These are phyloP conservation scores for Fusarium kyushuense DNA, from an alignment of 2,329 filamentous ascomycete genomes.

Conservation along the genomic window DNA sequence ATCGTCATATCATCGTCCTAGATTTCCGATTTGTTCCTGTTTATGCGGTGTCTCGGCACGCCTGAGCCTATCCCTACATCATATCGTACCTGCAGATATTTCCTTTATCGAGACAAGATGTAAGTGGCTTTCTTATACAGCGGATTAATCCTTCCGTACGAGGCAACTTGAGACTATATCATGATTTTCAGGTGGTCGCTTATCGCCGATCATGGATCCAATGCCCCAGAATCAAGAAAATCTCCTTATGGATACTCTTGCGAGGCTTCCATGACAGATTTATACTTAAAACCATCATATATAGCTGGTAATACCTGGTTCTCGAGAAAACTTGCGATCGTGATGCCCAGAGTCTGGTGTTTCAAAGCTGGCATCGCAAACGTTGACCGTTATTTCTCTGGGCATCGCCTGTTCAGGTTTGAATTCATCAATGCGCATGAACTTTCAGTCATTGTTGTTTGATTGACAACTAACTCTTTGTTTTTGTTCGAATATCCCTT, in stretches of 20 bases:
- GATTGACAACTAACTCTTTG: neutral
- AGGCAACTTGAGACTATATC: neutral
- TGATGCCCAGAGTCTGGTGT: slow-evolving; percentile 4
- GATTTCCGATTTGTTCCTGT: neutral
- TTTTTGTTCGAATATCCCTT: neutral
- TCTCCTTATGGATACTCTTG: neutral
- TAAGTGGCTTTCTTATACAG: neutral
- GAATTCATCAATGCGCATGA: neutral
- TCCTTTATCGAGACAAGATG: neutral
- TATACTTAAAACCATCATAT: too few relatives aligned
- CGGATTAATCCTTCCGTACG: neutral
- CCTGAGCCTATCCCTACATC: neutral
- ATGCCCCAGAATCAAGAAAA: neutral
- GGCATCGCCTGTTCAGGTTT: neutral
- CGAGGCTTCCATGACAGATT: neutral
- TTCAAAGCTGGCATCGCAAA: neutral
- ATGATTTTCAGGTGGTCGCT: neutral
- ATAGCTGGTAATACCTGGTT: neutral
- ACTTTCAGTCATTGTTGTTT: neutral
- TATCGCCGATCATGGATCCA: neutral
- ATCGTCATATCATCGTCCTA: neutral
- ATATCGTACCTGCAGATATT: slow-evolving; percentile 1
- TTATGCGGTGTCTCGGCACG: neutral
- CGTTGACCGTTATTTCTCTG: neutral
- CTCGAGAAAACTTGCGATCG: neutral